Evolutionary conservation across 2,329 filamentous ascomycete genomes (phyloP).

Genomic region (Fusarium beomiforme): DNA sequence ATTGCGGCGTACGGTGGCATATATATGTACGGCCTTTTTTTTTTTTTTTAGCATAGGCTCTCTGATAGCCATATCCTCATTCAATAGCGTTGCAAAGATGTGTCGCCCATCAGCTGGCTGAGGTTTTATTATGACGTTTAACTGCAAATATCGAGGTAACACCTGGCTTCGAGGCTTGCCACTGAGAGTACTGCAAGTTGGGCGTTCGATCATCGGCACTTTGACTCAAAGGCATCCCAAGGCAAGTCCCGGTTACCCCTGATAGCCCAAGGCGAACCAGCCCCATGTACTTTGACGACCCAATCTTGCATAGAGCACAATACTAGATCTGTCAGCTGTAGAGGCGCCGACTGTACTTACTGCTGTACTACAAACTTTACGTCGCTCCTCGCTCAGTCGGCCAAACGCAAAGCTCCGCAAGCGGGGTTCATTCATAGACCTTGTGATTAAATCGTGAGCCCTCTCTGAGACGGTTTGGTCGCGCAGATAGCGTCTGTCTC

Average conservation of each 20-base stretch:
- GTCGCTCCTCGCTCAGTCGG: constrained; percentile 3
- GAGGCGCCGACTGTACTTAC: background rate
- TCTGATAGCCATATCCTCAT: background rate
- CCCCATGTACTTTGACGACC: constrained; percentile 1
- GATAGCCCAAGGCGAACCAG: background rate
- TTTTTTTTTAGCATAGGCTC: background rate
- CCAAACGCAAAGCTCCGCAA: constrained; percentile 2
- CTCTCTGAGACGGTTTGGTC: constrained; percentile 12
- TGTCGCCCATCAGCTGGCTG: background rate
- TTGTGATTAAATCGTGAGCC: background rate
- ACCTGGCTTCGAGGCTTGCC: background rate
- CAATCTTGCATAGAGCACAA: background rate
- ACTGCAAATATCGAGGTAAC: background rate
- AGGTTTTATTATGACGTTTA: no score
- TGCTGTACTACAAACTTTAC: constrained; percentile 12
- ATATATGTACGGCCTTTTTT: background rate
- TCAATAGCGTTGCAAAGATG: background rate
- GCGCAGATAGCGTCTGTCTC: background rate
- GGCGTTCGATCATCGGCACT: background rate
- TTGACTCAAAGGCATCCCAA: background rate
- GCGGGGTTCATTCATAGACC: background rate
- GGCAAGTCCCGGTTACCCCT: background rate
- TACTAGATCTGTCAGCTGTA: background rate
- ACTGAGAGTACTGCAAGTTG: background rate
- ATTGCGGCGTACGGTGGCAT: background rate